Base-by-base conservation (phyloP, 495 filamentous ascomycete genomes). In the Neurospora hispaniola region DNA sequence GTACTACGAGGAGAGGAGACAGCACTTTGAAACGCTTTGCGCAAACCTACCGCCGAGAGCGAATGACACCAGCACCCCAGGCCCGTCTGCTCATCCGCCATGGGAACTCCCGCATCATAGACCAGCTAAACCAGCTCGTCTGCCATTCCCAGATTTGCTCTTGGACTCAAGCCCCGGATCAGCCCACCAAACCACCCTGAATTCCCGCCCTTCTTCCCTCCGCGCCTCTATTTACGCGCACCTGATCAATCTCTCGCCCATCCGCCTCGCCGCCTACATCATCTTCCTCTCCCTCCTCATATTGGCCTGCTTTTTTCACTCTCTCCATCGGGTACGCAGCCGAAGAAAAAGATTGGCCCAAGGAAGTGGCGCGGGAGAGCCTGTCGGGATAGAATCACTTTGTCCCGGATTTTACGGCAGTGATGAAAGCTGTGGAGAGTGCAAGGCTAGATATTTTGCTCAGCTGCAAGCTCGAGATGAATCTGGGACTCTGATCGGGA, bases 161-260 rank as follows among this genome's bases (percentile, higher is more conserved):
- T 11, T 72, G 66, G 69, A 76, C 74, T 59, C 72, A 41, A 14
- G 66, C 71, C n/a, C 78, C 62, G 1, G 69, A 41, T 3, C 69
- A 70, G 3, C 78, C 77, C 70, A 77, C 76, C 42, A 73, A 71
- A 40, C 75, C 78, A 69, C 73, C 70, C 11, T 77, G 10, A 18
- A 11, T 1, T 14, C 5, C 8, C 27, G 18, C 9, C n/a, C 4
- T 6, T 0, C 72, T 11, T 74, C 4, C 46, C 73, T 43, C 73
- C 66, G 0, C 73, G 43, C 48, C 73, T 23, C 73, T 20, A 2
- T 66, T 73, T 42, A 46, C 71, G 14, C 41, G 7, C 62, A 20
- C 20, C 46, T 59, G 70, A 43, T 18, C 42, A 54, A 10, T 68
- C 73, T 23, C 72, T 71, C 16, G 46, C 70, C 14, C 70, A 18